These are phyloP conservation scores for Xylaria sp. DNA, from an alignment of 2,329 filamentous ascomycete species.

Conservation along the genomic window DNA sequence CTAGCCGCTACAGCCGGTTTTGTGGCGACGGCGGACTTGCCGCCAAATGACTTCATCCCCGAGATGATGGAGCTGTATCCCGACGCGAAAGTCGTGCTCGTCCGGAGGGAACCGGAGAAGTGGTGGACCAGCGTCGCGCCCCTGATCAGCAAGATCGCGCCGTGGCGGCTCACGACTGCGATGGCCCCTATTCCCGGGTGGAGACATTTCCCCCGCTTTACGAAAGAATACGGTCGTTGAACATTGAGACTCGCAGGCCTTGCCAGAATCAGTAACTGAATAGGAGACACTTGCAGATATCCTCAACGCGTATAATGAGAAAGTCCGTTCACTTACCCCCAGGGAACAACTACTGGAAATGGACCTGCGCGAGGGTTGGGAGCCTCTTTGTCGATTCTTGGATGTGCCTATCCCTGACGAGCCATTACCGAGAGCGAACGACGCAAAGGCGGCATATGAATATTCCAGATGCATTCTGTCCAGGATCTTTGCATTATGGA, in stretches of 20 bases:
- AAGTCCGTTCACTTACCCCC: slow-evolving; percentile 22
- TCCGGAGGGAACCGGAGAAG: slow-evolving; percentile 21
- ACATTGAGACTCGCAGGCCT: slow-evolving; percentile 21
- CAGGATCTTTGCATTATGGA: slow-evolving; percentile 20
- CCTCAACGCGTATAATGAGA: slow-evolving; percentile 17
- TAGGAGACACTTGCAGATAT: slow-evolving; percentile 15
- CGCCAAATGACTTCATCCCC: slow-evolving; percentile 25
- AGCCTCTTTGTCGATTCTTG: slow-evolving; percentile 30
- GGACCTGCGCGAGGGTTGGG: slow-evolving; percentile 33
- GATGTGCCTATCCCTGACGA: slow-evolving; percentile 26
- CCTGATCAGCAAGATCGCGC: slow-evolving; percentile 12
- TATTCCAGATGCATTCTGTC: slow-evolving; percentile 22
- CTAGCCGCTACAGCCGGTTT: slow-evolving; percentile 28
- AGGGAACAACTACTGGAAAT: slow-evolving; percentile 29
- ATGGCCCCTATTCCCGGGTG: slow-evolving; percentile 27
- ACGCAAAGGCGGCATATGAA: slow-evolving; percentile 27
- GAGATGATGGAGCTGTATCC: slow-evolving; percentile 30
- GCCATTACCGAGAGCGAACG: slow-evolving; percentile 30
- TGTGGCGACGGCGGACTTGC: slow-evolving; percentile 25
- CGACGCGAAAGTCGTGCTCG: slow-evolving; percentile 27
- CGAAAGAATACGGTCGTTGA: slow-evolving; percentile 9
- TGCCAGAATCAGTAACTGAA: too few relatives aligned
- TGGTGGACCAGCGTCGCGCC: slow-evolving; percentile 28
- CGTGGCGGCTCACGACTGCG: slow-evolving; percentile 14
- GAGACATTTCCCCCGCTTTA: slow-evolving; percentile 23